These are phyloP conservation scores for Stagonosporopsis cucurbitacearum DNA, from an alignment of 2,329 filamentous ascomycete genomes.

Conservation along the genomic window DNA sequence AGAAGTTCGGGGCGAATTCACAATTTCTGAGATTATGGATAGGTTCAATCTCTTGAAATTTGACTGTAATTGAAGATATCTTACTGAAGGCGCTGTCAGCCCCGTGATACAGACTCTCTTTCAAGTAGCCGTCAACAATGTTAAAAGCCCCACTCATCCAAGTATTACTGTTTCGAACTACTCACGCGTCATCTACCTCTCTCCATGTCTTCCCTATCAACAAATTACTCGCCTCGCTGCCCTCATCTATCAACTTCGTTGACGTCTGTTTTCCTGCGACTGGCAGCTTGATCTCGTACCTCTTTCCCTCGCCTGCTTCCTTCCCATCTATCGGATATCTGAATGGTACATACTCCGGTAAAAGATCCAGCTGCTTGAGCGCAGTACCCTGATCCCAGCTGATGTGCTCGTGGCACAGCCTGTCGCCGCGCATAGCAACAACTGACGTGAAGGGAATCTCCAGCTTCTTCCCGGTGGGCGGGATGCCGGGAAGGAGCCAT, in stretches of 20 bases:
- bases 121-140: background rate
- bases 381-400: slow-evolving; percentile 72
- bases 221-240: slow-evolving; percentile 59
- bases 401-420: slow-evolving; percentile 74
- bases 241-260: slow-evolving; percentile 59
- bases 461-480: slow-evolving; percentile 46
- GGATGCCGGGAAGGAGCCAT: slow-evolving; percentile 47
- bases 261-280: slow-evolving; percentile 63
- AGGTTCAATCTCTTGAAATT: no score
- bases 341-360: slow-evolving; percentile 70
- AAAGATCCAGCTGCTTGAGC: slow-evolving; percentile 65
- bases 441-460: slow-evolving; percentile 69
- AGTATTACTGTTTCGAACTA: background rate
- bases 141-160: background rate
- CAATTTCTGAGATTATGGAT: no score
- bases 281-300: slow-evolving; percentile 67
- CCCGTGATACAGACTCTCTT: background rate
- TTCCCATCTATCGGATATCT: slow-evolving; percentile 50
- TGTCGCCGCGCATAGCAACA: slow-evolving; percentile 71
- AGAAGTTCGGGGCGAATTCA: no score
- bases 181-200: slow-evolving; percentile 37
- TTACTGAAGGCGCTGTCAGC: no score
- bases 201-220: slow-evolving; percentile 57
- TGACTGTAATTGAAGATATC: no score
- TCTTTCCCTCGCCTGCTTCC: slow-evolving; percentile 49